phyloP scores from a whole-genome alignment of 371 early-diverging fungal genomes.

The Syncephalis plumigaleata region DNA sequence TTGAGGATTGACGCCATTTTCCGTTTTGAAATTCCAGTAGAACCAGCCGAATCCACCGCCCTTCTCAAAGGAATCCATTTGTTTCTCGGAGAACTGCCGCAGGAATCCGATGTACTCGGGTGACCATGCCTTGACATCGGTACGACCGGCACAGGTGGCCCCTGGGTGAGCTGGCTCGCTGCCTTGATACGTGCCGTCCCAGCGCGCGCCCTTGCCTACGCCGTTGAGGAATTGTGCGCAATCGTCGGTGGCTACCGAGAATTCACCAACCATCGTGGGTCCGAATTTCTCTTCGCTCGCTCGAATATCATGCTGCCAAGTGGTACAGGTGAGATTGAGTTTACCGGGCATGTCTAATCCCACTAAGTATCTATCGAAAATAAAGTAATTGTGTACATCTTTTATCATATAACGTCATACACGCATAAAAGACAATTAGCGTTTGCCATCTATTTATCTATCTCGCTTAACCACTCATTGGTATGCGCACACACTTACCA shows the following conservation, averaged over 20 bases:
- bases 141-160: constrained; percentile 27
- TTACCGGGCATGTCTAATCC: neutral
- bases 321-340: constrained; percentile 9
- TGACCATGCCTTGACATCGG: constrained; percentile 10
- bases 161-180: constrained; percentile 13
- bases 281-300: constrained; percentile 12
- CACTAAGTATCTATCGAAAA: neutral
- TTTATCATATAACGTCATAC: neutral
- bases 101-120: constrained; percentile 11
- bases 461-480: no score
- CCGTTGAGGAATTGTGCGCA: constrained; percentile 55
- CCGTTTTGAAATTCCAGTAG: constrained; percentile 35
- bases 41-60: constrained; percentile 23
- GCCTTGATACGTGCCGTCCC: constrained; percentile 29
- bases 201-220: constrained; percentile 33
- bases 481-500: constrained; percentile 2
- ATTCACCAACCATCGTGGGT: constrained; percentile 53
- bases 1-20: constrained; percentile 11
- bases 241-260: constrained; percentile 49
- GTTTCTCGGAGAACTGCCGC: constrained; percentile 16
- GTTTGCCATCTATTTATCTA: no score
- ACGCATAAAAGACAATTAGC: no score
- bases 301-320: constrained; percentile 7
- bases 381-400: constrained; percentile 3
- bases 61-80: constrained; percentile 24